Conservation (phyloP, 2,329 filamentous ascomycete genomes). For the Colletotrichum lupini region DNA sequence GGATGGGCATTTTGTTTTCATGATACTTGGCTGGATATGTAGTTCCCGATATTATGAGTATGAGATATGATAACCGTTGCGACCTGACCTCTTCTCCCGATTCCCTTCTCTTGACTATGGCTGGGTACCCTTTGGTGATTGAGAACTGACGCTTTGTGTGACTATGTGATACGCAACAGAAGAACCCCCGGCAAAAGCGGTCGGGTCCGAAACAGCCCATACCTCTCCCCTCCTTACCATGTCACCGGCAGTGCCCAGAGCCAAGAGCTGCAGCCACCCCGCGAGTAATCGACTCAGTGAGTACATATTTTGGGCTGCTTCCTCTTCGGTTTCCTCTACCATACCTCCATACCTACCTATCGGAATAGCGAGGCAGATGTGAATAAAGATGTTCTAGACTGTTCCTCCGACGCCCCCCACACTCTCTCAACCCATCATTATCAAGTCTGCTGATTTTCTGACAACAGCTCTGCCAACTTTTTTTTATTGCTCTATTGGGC, state of each 20-base stretch:
- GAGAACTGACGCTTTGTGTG: not conserved
- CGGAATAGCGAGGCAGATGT: not conserved
- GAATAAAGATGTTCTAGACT: not conserved
- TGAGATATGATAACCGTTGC: constrained; percentile 11
- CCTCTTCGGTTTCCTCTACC: not conserved
- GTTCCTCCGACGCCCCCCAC: too few species aligned
- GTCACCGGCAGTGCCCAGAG: not conserved
- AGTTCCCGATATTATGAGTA: not conserved
- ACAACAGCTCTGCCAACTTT: not conserved
- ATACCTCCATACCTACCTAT: not conserved
- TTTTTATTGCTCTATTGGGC: not conserved
- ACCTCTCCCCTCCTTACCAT: not conserved
- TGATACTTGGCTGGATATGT: not conserved
- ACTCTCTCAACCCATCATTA: not conserved
- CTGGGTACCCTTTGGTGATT: not conserved
- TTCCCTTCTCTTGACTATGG: not conserved
- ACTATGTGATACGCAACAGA: not conserved
- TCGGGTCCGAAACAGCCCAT: not conserved
- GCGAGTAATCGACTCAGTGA: constrained; percentile 1
- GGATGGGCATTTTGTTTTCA: not conserved
- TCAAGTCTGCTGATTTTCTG: not conserved
- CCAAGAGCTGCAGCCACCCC: not conserved
- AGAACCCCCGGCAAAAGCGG: not conserved
- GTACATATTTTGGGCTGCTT: not conserved
- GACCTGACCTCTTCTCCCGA: not conserved